These are phyloP conservation scores for Blastobotrys terrestris DNA, from an alignment of 805 yeast species.

Conservation along the genomic window DNA sequence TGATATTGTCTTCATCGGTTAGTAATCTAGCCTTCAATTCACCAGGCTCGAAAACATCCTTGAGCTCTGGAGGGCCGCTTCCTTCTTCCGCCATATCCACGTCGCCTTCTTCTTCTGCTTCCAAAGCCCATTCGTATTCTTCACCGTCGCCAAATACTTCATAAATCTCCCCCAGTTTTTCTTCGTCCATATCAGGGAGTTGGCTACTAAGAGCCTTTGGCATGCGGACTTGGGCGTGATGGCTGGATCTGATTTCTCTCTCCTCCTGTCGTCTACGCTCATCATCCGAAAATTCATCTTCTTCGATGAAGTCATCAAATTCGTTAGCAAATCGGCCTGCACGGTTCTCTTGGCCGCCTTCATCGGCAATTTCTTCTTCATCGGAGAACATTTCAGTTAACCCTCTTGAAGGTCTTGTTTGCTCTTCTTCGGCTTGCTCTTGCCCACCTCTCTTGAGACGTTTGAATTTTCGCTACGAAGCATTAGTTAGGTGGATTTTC, in stretches of 20 bases:
- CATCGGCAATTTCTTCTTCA: conserved; percentile 33
- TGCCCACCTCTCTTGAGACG: conserved; percentile 66
- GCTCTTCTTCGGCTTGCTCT: conserved; percentile 25
- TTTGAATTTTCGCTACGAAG: conserved; percentile 48
- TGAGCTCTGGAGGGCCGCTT: conserved; percentile 49
- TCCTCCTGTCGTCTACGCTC: conserved; percentile 55
- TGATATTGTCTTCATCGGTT: conserved; percentile 85
- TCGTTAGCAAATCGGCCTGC: conserved; percentile 52
- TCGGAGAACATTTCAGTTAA: conserved; percentile 70
- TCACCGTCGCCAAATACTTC: conserved; percentile 97
- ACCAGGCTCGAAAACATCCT: conserved; percentile 90
- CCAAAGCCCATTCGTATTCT: conserved; percentile 97
- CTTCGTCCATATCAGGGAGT: conserved; percentile 62
- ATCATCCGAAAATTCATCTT: conserved; percentile 91
- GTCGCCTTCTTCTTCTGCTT: conserved; percentile 60
- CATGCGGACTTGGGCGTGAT: conserved; percentile 7
- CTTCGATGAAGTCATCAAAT: conserved; percentile 95
- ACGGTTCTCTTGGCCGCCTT: conserved; percentile 30
- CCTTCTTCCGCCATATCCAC: conserved; percentile 32
- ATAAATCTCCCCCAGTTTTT: conserved; percentile 83
- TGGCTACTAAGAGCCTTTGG: conserved; percentile 26
- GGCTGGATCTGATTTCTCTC: conserved; percentile 37
- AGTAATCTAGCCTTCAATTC: conserved; percentile 86
- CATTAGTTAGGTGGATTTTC: conserved; percentile 5
- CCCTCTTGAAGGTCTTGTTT: conserved; percentile 29